Conservation (phyloP, 208 protist species). For the Naegleria lovaniensis region DNA sequence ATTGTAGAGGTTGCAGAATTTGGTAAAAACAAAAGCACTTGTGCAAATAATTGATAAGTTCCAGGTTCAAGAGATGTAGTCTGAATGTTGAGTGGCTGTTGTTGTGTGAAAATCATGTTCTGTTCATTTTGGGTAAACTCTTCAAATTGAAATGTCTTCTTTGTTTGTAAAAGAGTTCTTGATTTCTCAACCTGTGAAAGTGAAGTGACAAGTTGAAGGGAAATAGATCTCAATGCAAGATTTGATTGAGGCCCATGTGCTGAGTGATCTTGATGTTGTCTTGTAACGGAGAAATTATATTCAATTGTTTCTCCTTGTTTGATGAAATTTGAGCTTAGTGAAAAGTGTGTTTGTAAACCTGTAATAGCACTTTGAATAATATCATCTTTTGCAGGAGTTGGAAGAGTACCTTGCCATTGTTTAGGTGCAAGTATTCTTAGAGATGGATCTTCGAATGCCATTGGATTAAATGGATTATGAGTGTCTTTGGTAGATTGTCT, state of each 20-base stretch:
- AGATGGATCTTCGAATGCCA: not conserved
- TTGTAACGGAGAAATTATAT: not conserved
- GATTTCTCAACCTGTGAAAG: not conserved
- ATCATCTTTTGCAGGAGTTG: not conserved
- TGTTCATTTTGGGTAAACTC: not conserved
- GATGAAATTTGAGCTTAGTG: not conserved
- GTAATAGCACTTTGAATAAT: not conserved
- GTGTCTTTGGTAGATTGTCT: not conserved
- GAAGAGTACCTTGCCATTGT: constrained; percentile 11
- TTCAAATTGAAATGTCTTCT: not conserved
- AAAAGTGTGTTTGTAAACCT: not conserved
- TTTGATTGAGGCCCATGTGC: not conserved
- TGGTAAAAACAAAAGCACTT: not conserved
- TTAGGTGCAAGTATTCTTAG: not conserved
- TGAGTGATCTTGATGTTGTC: no score
- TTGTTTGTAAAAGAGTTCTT: not conserved
- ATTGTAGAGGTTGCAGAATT: not conserved
- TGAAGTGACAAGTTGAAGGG: not conserved
- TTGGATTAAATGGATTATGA: not conserved
- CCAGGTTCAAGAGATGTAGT: not conserved
- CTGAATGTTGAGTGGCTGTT: not conserved
- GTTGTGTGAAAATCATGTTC: not conserved
- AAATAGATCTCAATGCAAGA: not conserved
- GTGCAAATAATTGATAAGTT: not conserved
- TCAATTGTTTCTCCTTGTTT: not conserved